Evolutionary conservation across 2,329 filamentous ascomycete genomes (phyloP).

Genomic region (Calonectria hawksworthii): DNA sequence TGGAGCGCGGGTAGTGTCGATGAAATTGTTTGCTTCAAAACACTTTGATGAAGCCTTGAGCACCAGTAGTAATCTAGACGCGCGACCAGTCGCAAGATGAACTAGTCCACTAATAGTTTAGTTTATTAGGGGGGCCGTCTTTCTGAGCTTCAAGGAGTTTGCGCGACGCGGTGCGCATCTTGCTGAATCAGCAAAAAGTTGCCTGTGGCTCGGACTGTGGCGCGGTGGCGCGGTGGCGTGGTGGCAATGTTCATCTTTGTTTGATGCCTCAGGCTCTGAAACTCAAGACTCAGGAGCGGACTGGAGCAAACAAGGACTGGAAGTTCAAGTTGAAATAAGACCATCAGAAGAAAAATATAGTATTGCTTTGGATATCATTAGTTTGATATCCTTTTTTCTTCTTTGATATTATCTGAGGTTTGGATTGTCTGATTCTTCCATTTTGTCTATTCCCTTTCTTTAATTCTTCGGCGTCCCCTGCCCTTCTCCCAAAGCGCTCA

Average conservation of each 20-base stretch:
- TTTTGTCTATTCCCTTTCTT: background rate
- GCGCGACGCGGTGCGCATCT: slow-evolving; percentile 12
- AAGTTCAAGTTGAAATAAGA: background rate
- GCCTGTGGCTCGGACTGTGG: slow-evolving; percentile 3
- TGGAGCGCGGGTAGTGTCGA: slow-evolving; percentile 37
- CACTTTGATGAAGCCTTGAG: slow-evolving; percentile 40
- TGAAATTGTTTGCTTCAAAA: slow-evolving; percentile 46
- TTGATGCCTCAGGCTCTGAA: too few species aligned
- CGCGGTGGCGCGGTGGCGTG: background rate
- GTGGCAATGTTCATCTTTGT: too few species aligned
- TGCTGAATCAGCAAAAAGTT: slow-evolving; percentile 26
- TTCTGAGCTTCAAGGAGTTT: background rate
- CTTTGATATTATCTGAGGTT: background rate
- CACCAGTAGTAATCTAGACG: slow-evolving; percentile 39
- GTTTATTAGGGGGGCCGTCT: background rate
- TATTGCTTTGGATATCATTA: background rate
- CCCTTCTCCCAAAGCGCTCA: background rate
- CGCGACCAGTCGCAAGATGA: slow-evolving; percentile 32
- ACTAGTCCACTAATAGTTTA: slow-evolving; percentile 5
- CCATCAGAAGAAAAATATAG: background rate
- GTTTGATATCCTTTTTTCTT: background rate
- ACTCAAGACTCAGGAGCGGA: background rate
- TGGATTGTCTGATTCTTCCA: background rate
- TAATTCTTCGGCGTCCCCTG: background rate
- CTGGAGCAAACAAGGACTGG: background rate